phyloP scores from a whole-genome alignment of 805 yeast species.

The Ogataea ramenticola region DNA sequence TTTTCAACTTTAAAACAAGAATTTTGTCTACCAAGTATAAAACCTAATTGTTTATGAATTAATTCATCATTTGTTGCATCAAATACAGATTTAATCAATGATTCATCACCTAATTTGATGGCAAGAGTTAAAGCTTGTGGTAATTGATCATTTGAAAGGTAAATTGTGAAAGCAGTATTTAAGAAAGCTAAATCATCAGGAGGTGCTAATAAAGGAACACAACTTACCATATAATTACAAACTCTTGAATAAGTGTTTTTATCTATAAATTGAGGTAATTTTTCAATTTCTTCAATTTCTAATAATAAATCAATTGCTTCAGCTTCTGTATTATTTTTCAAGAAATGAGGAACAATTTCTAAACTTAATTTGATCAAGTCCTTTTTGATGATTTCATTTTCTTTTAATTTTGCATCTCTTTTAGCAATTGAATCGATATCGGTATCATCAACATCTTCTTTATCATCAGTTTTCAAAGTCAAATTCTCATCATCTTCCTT shows the following conservation, averaged over 20 bases:
- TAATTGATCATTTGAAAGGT: conserved; percentile 67
- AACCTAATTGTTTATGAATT: conserved; percentile 84
- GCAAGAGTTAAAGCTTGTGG: conserved; percentile 91
- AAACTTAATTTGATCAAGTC: conserved; percentile 56
- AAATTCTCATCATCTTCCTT: no score
- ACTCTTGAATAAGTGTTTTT: conserved; percentile 79
- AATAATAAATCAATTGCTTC: conserved; percentile 93
- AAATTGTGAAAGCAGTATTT: conserved; percentile 82
- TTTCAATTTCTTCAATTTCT: conserved; percentile 83
- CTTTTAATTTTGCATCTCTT: conserved; percentile 3
- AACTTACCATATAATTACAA: conserved; percentile 88
- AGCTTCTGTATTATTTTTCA: conserved; percentile 95
- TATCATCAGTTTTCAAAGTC: background rate
- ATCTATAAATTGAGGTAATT: conserved; percentile 78
- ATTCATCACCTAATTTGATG: conserved; percentile 78
- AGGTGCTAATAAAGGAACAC: conserved; percentile 94
- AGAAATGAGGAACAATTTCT: conserved; percentile 79
- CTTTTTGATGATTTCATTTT: conserved; percentile 7
- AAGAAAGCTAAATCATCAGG: conserved; percentile 86
- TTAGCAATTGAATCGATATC: background rate
- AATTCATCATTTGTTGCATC: conserved; percentile 67
- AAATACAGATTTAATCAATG: conserved; percentile 71
- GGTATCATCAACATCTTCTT: conserved; percentile 10
- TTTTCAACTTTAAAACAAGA: conserved; percentile 66
- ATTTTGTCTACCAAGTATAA: conserved; percentile 81